Evolutionary conservation across 768 basidiomycete genomes (phyloP), one percentile per base, ranked within the genome.

Genomic region (Auricularia sp.): DNA sequence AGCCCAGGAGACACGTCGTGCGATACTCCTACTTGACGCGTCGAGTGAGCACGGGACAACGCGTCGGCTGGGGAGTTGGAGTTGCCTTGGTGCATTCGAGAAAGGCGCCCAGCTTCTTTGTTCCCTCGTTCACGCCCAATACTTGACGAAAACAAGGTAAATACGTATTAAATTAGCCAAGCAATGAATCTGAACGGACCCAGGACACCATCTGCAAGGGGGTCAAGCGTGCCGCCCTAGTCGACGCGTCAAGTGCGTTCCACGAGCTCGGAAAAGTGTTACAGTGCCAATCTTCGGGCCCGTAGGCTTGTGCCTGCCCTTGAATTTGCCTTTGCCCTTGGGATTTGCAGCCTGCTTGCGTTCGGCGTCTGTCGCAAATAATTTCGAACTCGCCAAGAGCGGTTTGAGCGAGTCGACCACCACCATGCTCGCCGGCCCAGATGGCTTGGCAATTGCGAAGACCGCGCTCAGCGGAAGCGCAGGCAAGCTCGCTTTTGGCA

Each of bases 171-270:
- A 29, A 29, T 29, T 29, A 3, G 29, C 29, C 29, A 2, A 29
- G 29, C 29, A 29, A 29, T 29, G 29, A 29, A 29, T 29, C 29
- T 29, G 29, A 29, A 69, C 81, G 69, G 72, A 94, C 94, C 92
- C 68, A 98, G 78, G 16, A 97, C 93, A 54, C 96, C 96, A 74
- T 97, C 93, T 4, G 97, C 97, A 42, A 98, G 81, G 16, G 97
- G 97, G 78, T 99, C 97, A 62, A 99, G 79, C 3, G 97, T 99
- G 3, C 97, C 94, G 35, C 94, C 94, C 75, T 94, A 92, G 1
- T 94, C 94, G 61, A 95, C 84, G 39, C 39, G 39, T 42, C 39
- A 8, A 8, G 13, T 42, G 8, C 29, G 29, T 29, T 29, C 24
- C 29, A 29, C 39, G 39, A 42, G 4, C 8, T 8, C 8, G 39